phyloP scores from a whole-genome alignment of 169 alveolate genomes.

The Plasmodium vivax region DNA sequence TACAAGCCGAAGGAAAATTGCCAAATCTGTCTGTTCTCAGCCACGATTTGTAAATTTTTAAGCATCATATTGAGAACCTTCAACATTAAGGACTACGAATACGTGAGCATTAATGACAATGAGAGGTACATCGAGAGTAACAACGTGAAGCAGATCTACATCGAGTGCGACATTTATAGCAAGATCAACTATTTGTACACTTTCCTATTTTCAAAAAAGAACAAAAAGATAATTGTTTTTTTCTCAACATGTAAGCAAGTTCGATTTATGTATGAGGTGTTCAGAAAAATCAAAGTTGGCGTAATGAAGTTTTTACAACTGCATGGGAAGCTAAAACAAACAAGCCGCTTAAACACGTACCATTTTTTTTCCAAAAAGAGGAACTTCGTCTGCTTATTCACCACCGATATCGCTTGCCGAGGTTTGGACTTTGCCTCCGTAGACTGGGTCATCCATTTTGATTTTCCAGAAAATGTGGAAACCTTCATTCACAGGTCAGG shows the following conservation, averaged over 20 bases:
- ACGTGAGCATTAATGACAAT: constrained; percentile 62
- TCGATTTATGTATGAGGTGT: constrained; percentile 92
- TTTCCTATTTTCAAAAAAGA: constrained; percentile 91
- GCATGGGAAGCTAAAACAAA: constrained; percentile 93
- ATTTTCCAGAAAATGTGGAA: constrained; percentile 97
- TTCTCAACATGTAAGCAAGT: constrained; percentile 95
- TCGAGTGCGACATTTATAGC: constrained; percentile 81
- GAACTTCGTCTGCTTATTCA: constrained; percentile 82
- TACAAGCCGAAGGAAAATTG: constrained; percentile 70
- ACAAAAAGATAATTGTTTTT: constrained; percentile 91
- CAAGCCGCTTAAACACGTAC: constrained; percentile 65
- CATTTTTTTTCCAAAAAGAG: constrained; percentile 64
- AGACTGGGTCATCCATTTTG: constrained; percentile 98
- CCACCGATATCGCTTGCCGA: constrained; percentile 99
- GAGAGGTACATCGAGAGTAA: constrained; percentile 69
- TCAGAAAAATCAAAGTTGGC: constrained; percentile 88
- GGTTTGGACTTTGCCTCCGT: constrained; percentile 99
- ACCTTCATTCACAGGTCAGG: constrained; percentile 99
- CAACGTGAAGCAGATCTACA: constrained; percentile 56
- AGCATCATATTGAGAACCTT: constrained; percentile 56
- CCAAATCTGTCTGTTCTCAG: constrained; percentile 65
- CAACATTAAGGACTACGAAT: constrained; percentile 60
- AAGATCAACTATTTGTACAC: constrained; percentile 92
- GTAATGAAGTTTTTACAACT: constrained; percentile 91
- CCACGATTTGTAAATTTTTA: constrained; percentile 64